Base-by-base conservation (phyloP, 345 rosid species). In the Trapa incisa region DNA sequence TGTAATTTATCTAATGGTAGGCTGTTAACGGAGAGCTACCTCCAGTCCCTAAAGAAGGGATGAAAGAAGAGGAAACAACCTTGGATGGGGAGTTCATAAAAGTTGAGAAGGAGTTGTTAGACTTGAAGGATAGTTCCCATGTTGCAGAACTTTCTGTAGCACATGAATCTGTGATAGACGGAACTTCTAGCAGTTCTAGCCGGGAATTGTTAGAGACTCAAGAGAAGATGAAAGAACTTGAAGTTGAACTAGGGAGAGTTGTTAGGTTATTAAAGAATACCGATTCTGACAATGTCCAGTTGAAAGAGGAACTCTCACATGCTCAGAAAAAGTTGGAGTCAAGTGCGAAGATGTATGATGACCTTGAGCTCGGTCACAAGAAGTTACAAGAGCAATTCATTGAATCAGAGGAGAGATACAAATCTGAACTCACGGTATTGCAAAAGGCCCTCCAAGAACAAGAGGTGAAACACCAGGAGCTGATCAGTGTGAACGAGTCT, bases 51-150 rank as follows among this genome's bases (percentile, higher is more conserved):
- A 85, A 73, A 67, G 86, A 61, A 71, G 84, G 74, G 38, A 86
- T 76, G 72, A 89, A 85, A 77, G 97, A 89, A 62, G 97, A 94
- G 67, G 99, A 90, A 75, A 79, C 81, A 60, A 74, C 78, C 57
- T 72, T 76, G 60, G 95, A 83, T 67, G 99, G 90, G 66, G 98
- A 84, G 74, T 95, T 95, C 81, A 89, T 95, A 57, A 95, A 95
- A 75, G 93, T 95, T 81, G 99, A 41, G 43, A 41, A 41, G 7
- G 43, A 91, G 79, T 78, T 81, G 4, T 10, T 45, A 2, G 48
- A 45, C 4, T 45, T 69, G 37, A 89, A 86, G 74, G 96, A 83
- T 61, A 75, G 69, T 65, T 64, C 84, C 39, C 78, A 74, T 71
- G 64, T 53, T 39, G 70, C 73, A 29, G 72, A 76, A 61, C 68